phyloP scores from a whole-genome alignment of 1,284 basidiomycete species.

The Marasmius tenuissimus region DNA sequence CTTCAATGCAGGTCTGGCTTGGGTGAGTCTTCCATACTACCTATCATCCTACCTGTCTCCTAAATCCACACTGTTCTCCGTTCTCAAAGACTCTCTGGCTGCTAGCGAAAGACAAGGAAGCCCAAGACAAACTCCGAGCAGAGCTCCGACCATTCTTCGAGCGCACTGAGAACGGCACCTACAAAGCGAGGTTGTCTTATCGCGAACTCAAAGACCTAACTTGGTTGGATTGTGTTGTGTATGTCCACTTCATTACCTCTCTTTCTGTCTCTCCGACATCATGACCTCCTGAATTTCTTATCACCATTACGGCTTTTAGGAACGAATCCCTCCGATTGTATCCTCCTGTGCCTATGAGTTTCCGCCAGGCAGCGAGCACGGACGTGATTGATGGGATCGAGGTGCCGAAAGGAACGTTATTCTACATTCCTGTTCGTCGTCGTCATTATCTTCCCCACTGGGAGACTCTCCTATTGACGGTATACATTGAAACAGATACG shows the following conservation, averaged over 20 bases:
- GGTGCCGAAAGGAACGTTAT: slow-evolving; percentile 46
- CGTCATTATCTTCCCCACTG: neutral
- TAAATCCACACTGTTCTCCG: neutral
- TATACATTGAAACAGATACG: slow-evolving; percentile 36
- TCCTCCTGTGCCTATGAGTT: slow-evolving; percentile 47
- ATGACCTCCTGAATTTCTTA: too few relatives aligned
- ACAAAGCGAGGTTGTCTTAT: slow-evolving; percentile 22
- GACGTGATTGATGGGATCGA: slow-evolving; percentile 43
- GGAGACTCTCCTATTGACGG: neutral
- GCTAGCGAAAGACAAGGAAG: slow-evolving; percentile 31
- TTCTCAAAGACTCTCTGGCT: slow-evolving; percentile 38
- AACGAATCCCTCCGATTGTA: slow-evolving; percentile 41
- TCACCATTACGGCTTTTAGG: slow-evolving; percentile 11
- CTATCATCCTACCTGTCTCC: neutral
- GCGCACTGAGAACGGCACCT: slow-evolving; percentile 25
- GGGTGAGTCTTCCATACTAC: neutral
- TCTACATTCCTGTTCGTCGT: slow-evolving; percentile 44
- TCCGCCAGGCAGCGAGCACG: slow-evolving; percentile 41
- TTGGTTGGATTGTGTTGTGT: slow-evolving; percentile 51
- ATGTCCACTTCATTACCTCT: slow-evolving; percentile 5
- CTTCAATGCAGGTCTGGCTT: neutral
- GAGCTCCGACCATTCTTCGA: slow-evolving; percentile 40
- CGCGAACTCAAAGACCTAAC: slow-evolving; percentile 44
- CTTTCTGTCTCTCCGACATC: neutral
- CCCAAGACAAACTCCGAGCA: slow-evolving; percentile 41